Conservation (phyloP, 2,329 filamentous ascomycete species). For the Paraphoma sp. region DNA sequence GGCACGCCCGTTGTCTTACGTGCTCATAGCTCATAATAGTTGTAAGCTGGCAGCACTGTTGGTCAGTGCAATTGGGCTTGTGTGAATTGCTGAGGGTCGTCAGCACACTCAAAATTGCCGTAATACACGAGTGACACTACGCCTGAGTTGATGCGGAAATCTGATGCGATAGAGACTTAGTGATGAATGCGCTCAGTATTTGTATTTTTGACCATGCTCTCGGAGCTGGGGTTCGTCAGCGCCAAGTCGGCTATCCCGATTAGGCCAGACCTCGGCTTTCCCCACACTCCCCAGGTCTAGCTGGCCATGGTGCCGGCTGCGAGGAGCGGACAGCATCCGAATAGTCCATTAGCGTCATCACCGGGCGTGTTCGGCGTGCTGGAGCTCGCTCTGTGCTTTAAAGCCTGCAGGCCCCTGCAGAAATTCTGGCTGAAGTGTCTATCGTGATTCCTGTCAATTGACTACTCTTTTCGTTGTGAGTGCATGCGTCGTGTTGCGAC, state of each 20-base stretch:
- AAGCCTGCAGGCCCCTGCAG: not conserved
- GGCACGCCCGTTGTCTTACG: no score
- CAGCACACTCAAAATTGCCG: no score
- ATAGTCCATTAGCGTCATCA: not conserved
- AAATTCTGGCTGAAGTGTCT: not conserved
- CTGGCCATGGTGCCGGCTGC: slow-evolving; percentile 3
- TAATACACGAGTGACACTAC: no score
- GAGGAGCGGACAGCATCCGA: slow-evolving; percentile 6
- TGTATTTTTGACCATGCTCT: no score
- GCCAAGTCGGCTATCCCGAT: slow-evolving; percentile 8
- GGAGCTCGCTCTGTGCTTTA: not conserved
- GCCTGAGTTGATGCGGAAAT: no score
- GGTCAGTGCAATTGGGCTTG: no score
- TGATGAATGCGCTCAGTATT: no score
- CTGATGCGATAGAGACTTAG: no score
- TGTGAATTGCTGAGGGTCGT: no score
- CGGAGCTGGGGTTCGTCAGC: not conserved
- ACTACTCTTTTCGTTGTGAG: not conserved
- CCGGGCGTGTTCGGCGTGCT: not conserved
- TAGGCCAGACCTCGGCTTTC: slow-evolving; percentile 11
- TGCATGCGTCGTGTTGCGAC: not conserved
- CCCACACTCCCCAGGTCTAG: slow-evolving; percentile 15
- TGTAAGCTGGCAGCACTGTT: no score
- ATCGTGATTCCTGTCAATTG: not conserved
- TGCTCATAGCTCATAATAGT: no score